Conservation (phyloP, 2,329 filamentous ascomycete genomes). For the Colletotrichum trifolii region DNA sequence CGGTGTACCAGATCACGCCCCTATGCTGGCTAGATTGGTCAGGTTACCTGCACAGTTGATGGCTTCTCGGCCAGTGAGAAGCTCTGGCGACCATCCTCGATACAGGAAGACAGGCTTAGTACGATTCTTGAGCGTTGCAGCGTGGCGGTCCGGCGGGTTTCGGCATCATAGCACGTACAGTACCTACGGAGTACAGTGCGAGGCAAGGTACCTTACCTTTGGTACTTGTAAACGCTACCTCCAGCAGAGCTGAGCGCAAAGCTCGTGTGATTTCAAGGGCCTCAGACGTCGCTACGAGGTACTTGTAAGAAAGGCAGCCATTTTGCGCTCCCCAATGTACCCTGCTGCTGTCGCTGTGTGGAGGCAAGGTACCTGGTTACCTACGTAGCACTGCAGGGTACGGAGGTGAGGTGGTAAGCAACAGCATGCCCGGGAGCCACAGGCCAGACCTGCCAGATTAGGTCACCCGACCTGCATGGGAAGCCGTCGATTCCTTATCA, state of each 20-base stretch:
- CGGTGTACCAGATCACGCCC: not conserved
- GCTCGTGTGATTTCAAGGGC: too few species aligned
- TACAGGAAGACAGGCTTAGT: not conserved
- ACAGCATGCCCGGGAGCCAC: conserved; percentile 20
- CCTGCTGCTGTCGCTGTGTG: too few species aligned
- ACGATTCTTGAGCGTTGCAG: too few species aligned
- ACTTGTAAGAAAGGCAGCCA: too few species aligned
- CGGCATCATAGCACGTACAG: conserved; percentile 14
- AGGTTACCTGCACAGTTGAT: too few species aligned
- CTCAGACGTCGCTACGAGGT: too few species aligned
- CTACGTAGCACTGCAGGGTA: not conserved
- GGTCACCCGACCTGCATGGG: conserved; percentile 35
- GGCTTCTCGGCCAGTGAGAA: too few species aligned
- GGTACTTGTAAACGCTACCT: too few species aligned
- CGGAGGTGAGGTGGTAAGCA: not conserved
- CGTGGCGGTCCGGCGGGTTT: conserved; percentile 21
- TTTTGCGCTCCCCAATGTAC: too few species aligned
- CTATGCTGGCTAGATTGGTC: too few species aligned
- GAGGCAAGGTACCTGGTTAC: not conserved
- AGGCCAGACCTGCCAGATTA: conserved; percentile 37
- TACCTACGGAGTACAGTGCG: not conserved
- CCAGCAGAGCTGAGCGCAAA: too few species aligned
- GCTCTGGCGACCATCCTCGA: not conserved
- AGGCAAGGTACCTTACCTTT: too few species aligned
- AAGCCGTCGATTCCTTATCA: conserved; percentile 34